phyloP scores from a whole-genome alignment of 306 rosid species.

The Cercis canadensis region DNA sequence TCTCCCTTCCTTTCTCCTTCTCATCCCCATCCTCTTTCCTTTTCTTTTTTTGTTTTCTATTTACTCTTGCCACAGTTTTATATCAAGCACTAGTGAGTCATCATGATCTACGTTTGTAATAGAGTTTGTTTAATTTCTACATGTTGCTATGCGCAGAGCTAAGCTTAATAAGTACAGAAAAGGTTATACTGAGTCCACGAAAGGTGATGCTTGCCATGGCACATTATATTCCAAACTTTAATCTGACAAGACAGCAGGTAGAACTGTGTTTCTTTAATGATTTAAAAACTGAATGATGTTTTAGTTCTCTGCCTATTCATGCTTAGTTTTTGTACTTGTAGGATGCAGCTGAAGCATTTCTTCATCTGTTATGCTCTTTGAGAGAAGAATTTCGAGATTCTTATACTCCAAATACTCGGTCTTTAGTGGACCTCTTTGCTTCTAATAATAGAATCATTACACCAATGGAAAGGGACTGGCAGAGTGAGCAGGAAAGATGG shows the following conservation, averaged over 20 bases:
- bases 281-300: constrained; percentile 15
- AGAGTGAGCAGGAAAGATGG: constrained; percentile 78
- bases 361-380: constrained; percentile 80
- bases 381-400: constrained; percentile 74
- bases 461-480: constrained; percentile 51
- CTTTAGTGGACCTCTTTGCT: constrained; percentile 68
- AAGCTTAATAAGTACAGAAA: constrained; percentile 48
- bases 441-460: constrained; percentile 66
- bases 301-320: constrained; percentile 28
- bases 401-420: constrained; percentile 62
- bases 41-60: background rate
- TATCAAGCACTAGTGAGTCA: background rate
- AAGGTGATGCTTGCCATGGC: constrained; percentile 73
- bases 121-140: background rate
- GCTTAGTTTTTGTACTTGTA: constrained; percentile 42
- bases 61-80: background rate
- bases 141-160: constrained; percentile 54
- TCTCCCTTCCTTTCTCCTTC: background rate
- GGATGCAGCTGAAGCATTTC: constrained; percentile 98
- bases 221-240: constrained; percentile 71
- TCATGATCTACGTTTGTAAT: background rate
- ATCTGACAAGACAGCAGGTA: constrained; percentile 88
- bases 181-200: constrained; percentile 61
- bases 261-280: constrained; percentile 17
- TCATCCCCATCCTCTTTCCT: background rate